Evolutionary conservation across 2,329 filamentous ascomycete genomes (phyloP), one percentile per base, ranked within the genome.

Genomic region (Colletotrichum caudatum): DNA sequence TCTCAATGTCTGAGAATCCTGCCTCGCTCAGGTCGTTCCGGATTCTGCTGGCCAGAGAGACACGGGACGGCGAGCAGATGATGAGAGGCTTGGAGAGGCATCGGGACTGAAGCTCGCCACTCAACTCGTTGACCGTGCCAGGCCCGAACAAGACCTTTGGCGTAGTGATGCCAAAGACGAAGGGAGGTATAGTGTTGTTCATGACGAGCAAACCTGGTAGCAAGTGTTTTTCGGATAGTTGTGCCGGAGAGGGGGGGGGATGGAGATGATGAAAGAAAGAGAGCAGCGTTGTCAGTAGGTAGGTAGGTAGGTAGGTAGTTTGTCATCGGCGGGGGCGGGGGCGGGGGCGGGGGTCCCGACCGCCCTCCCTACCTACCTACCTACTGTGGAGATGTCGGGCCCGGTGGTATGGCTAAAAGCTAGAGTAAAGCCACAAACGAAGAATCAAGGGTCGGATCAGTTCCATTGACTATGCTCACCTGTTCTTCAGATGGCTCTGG

Each of bases 1-100:
- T 77, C 54, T 80, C 74, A 37, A 81, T 75, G 18, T 81, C 80
- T 2, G 80, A 77, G 44, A 83, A 78, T 0, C 64, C 71, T 0
- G 64, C 51, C 26, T 66, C 35, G 18, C 29, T 8, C 23, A 73
- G 44, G 7, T 80, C 77, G 20, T 76, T 70, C 67, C 78, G 79
- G 16, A 83, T 79, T 11, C 73, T 78, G 29, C 74, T 75, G 7
- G 81, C 81, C 14, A 82, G 75, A 9, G 75, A 72, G n/a, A 78
- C 74, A 50, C 82, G 79, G 3, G 82, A 83, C 7, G 82, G 80
- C 20, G 80, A 82, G 37, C 76, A 80, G 37, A 83, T 78, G 56
- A 83, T 79, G 66, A 83, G 78, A 0, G 81, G 81, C 14, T 76
- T 75, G 5, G 78, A 75, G 9, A 82, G 73, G 23, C 75, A 74